These are phyloP conservation scores for Aphanomyces invadans DNA, from an alignment of 352 stramenopile genomes.

Conservation along the genomic window DNA sequence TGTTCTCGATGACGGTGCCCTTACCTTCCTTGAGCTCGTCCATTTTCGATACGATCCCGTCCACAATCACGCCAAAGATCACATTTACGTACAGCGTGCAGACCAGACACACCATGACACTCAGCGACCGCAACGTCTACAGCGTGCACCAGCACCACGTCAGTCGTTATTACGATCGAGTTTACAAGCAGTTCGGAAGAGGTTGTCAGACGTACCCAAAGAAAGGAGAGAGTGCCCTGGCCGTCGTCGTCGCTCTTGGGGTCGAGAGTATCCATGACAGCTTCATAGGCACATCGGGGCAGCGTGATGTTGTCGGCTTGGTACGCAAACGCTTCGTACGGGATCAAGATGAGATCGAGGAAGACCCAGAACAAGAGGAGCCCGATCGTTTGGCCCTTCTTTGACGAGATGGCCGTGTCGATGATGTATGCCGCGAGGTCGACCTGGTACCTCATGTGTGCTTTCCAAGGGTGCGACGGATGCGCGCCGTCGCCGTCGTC, in stretches of 20 bases:
- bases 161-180: too few relatives aligned
- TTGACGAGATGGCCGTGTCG: constrained; percentile 15
- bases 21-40: background rate
- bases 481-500: background rate
- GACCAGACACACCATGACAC: background rate
- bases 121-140: background rate
- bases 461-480: background rate
- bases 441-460: background rate
- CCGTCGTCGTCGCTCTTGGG: background rate
- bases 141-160: too few relatives aligned
- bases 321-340: background rate
- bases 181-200: too few relatives aligned
- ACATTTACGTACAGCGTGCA: constrained; percentile 8
- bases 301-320: background rate
- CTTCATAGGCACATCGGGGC: background rate
- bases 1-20: background rate
- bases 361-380: constrained; percentile 15
- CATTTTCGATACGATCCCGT: constrained; percentile 5
- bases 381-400: constrained; percentile 9
- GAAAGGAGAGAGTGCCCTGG: background rate
- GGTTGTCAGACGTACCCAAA: background rate
- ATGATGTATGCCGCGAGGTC: background rate
- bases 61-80: constrained; percentile 16
- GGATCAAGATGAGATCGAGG: background rate
- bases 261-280: background rate